These are phyloP conservation scores for Hemisphaericaspora subhashii DNA, from an alignment of 1,139 yeast species.

Conservation along the genomic window DNA sequence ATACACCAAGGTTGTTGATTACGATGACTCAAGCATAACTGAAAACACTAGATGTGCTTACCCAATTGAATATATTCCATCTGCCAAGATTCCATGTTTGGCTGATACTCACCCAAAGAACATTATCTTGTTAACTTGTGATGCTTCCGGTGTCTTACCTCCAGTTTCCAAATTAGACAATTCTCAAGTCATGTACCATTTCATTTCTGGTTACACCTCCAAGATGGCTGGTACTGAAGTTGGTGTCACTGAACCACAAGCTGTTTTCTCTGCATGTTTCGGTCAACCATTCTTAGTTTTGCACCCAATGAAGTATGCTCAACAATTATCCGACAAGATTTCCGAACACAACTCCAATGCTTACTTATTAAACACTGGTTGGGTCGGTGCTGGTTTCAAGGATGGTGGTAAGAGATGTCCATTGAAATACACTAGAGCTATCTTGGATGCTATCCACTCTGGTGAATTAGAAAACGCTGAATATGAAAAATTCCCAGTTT, in stretches of 20 bases:
- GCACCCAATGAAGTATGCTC: constrained; percentile 98
- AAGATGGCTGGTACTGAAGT: constrained; percentile 99
- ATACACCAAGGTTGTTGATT: constrained; percentile 78
- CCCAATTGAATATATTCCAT: constrained; percentile 96
- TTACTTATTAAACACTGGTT: constrained; percentile 97
- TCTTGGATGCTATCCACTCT: constrained; percentile 90
- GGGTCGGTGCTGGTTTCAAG: constrained; percentile 94
- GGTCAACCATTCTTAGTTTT: constrained; percentile 98
- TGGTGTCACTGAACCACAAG: constrained; percentile 98
- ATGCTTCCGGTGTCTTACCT: constrained; percentile 96
- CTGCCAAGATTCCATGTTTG: constrained; percentile 93
- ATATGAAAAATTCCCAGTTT: constrained; percentile 82
- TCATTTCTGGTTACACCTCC: constrained; percentile 97
- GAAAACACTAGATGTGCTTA: constrained; percentile 98
- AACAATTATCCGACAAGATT: constrained; percentile 94
- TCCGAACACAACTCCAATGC: constrained; percentile 86
- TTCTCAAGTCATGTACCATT: constrained; percentile 98
- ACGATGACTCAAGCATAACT: constrained; percentile 76
- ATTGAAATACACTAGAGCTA: constrained; percentile 95
- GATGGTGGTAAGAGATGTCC: constrained; percentile 98
- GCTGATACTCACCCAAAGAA: constrained; percentile 91
- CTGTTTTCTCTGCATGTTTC: constrained; percentile 97
- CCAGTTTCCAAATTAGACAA: constrained; percentile 93
- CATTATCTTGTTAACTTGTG: constrained; percentile 92
- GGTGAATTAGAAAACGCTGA: constrained; percentile 82